A percentile compares a stretch with the other conserved stretches of the same genome.
Evolutionary conservation across 2,329 filamentous ascomycete genomes (phyloP).

Genomic region (Trichophyton schoenleinii): DNA sequence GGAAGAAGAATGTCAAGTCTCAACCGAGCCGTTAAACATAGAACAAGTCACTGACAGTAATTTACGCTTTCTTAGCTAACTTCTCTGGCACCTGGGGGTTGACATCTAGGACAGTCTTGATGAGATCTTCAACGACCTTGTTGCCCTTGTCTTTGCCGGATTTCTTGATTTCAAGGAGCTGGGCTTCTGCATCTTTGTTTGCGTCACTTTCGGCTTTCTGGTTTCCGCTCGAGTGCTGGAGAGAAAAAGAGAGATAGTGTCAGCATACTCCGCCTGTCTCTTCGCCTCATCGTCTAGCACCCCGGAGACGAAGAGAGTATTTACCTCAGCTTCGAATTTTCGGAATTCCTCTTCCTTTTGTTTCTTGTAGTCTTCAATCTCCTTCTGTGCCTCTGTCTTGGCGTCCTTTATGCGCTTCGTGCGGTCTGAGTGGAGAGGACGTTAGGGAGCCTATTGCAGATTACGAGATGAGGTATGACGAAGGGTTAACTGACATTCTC

Average conservation of each 20-base stretch:
- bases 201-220: conserved; percentile 67
- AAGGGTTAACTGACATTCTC: conserved; percentile 58
- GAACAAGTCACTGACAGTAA: background rate
- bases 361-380: conserved; percentile 84
- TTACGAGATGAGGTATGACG: background rate
- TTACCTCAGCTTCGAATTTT: conserved; percentile 73
- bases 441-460: background rate
- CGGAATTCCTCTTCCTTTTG: conserved; percentile 91
- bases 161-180: conserved; percentile 70
- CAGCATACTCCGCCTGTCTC: conserved; percentile 43
- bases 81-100: conserved; percentile 55
- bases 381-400: conserved; percentile 90
- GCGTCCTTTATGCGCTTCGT: conserved; percentile 97
- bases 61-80: conserved; percentile 13
- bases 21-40: background rate
- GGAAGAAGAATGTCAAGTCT: background rate
- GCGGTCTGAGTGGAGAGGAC: conserved; percentile 47
- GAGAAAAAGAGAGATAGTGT: background rate
- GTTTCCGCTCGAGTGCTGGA: conserved; percentile 83
- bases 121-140: conserved; percentile 69
- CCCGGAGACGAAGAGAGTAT: background rate
- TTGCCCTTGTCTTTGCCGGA: conserved; percentile 68
- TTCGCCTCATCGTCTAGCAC: conserved; percentile 49
- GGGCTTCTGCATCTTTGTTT: conserved; percentile 63
- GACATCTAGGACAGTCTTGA: conserved; percentile 74